These are phyloP conservation scores for Botrytis byssoidea DNA, from an alignment of 2,329 filamentous ascomycete genomes.

Conservation along the genomic window DNA sequence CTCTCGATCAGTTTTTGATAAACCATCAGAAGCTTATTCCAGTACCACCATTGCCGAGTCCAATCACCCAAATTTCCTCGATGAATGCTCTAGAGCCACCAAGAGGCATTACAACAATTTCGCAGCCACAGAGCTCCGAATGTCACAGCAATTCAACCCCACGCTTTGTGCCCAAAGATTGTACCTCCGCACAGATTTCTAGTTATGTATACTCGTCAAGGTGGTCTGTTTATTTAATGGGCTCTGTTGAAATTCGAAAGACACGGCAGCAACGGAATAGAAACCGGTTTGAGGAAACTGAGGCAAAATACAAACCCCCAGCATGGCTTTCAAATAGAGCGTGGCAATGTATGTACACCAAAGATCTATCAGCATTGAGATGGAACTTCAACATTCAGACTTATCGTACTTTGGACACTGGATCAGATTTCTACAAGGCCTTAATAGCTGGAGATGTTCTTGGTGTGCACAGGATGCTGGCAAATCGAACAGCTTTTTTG, in stretches of 20 bases:
- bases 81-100: neutral
- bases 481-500: slow-evolving; percentile 12
- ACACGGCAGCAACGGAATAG: neutral
- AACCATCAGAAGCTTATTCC: neutral
- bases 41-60: neutral
- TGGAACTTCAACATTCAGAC: slow-evolving; percentile 14
- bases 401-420: slow-evolving; percentile 19
- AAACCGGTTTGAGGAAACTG: neutral
- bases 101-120: no score
- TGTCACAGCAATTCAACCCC: neutral
- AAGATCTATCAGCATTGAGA: neutral
- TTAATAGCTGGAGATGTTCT: slow-evolving; percentile 8
- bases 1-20: neutral
- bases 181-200: neutral
- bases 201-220: neutral
- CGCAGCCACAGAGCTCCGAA: neutral
- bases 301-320: slow-evolving; percentile 20
- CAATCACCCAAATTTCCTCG: neutral
- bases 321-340: slow-evolving; percentile 13
- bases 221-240: neutral
- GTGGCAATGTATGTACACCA: slow-evolving; percentile 10
- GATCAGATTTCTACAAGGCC: slow-evolving; percentile 7
- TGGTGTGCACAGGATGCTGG: slow-evolving; percentile 18
- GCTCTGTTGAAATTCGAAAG: neutral
- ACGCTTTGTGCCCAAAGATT: neutral